Conservation (phyloP, 1,284 basidiomycete genomes). For the Moesziomyces sp. region DNA sequence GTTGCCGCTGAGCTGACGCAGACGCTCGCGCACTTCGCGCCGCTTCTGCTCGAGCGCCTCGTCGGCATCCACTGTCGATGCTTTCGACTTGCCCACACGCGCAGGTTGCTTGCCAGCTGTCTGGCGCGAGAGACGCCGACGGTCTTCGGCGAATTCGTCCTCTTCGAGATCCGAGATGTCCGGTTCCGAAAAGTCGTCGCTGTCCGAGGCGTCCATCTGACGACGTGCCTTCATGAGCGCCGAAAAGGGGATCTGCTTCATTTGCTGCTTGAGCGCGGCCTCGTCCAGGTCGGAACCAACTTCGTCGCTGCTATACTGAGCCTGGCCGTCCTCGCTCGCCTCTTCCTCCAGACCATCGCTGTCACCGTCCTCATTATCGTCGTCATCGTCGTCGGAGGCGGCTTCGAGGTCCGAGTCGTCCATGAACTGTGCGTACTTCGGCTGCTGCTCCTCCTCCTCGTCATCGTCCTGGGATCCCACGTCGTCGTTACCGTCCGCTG, state of each 20-base stretch:
- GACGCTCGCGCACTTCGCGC: conserved; percentile 36
- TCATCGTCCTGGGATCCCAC: conserved; percentile 17
- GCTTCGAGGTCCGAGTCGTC: conserved; percentile 63
- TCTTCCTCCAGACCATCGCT: conserved; percentile 70
- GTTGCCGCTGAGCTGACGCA: conserved; percentile 31
- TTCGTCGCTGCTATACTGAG: conserved; percentile 61
- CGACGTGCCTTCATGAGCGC: conserved; percentile 75
- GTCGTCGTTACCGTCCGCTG: not conserved
- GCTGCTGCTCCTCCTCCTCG: conserved; percentile 15
- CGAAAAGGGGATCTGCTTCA: conserved; percentile 60
- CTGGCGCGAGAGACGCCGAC: conserved; percentile 23
- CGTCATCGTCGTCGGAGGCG: conserved; percentile 40
- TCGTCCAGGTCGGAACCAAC: conserved; percentile 13
- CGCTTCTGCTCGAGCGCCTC: conserved; percentile 35
- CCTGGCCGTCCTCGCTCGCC: conserved; percentile 59
- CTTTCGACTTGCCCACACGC: conserved; percentile 5
- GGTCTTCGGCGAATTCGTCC: conserved; percentile 53
- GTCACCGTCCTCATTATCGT: conserved; percentile 72
- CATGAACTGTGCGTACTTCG: conserved; percentile 55
- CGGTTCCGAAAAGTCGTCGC: conserved; percentile 18
- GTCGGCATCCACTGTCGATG: not conserved
- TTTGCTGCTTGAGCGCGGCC: conserved; percentile 28
- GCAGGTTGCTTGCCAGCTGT: conserved; percentile 27
- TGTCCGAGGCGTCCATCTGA: conserved; percentile 19
- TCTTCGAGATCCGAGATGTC: conserved; percentile 48